phyloP scores from a whole-genome alignment of 2,329 filamentous ascomycete genomes.

The Basipetospora chlamydospora region DNA sequence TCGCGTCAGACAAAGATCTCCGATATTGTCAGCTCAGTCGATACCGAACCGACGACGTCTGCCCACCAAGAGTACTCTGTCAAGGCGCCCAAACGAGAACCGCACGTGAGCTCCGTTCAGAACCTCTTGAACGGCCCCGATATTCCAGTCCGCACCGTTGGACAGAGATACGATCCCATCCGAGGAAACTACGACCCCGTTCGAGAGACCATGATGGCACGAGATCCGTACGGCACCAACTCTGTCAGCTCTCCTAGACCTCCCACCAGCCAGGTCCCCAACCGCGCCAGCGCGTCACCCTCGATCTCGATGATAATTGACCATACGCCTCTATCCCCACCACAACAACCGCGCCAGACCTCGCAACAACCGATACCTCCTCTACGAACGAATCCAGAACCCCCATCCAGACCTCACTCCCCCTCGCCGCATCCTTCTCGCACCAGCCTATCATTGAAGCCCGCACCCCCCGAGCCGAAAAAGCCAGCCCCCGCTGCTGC shows the following conservation, averaged over 20 bases:
- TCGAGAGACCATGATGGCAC: constrained; percentile 43
- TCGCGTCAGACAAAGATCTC: constrained; percentile 24
- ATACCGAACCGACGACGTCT: constrained; percentile 8
- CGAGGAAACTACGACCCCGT: constrained; percentile 58
- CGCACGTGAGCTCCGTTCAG: constrained; percentile 34
- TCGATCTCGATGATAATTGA: constrained; percentile 87
- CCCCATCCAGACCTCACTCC: constrained; percentile 25
- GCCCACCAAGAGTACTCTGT: constrained; percentile 21
- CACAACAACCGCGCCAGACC: constrained; percentile 8
- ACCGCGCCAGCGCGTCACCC: constrained; percentile 75
- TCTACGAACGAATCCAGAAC: constrained; percentile 12
- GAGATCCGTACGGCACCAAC: constrained; percentile 31
- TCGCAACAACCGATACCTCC: constrained; percentile 4
- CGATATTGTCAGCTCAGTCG: constrained; percentile 17
- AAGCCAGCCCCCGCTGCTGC: constrained; percentile 14
- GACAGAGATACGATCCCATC: constrained; percentile 82
- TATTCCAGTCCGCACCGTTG: constrained; percentile 45
- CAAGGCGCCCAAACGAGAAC: constrained; percentile 36
- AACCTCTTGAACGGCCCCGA: constrained; percentile 36
- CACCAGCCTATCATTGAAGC: constrained; percentile 7
- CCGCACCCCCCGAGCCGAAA: constrained; percentile 22
- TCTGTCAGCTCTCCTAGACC: constrained; percentile 36
- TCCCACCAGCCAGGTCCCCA: constrained; percentile 18
- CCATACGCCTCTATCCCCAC: constrained; percentile 30
- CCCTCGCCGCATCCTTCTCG: constrained; percentile 23